Evolutionary conservation across 2,329 filamentous ascomycete genomes (phyloP), one percentile per base, ranked within the genome.

Genomic region (Aspergillus floridensis): DNA sequence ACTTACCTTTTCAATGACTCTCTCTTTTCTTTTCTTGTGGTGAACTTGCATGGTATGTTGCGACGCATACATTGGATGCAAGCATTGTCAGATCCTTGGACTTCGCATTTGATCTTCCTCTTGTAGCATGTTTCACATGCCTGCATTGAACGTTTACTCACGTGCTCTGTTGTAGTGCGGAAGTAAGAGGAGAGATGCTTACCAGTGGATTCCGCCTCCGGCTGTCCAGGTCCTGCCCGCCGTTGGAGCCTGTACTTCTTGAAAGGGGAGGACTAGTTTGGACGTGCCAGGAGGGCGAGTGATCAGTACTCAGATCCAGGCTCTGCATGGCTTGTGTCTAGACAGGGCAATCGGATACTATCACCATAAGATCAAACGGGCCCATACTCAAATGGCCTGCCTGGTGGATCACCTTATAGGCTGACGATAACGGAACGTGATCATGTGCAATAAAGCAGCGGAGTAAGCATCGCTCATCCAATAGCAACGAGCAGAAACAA

Each of bases 11-110:
- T 96, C 1, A 91, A 91, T 60, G 92, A 91, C 72, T 89, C 92
- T 62, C 91, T 84, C 82, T 96, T 96, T 85, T 96, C 96, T 80
- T 96, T 91, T 49, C 95, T 90, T 71, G 95, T 89, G 2, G 92
- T 96, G 74, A 96, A 96, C 68, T 95, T 86, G 77, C 93, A 97
- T 69, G 93, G 90, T 6, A 91, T 95, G 81, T 96, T 96, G 81
- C 96, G 96, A 75, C 96, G 96, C 73, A 88, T 88, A 76, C 93
- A 97, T 77, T 96, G 93, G 5, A 89, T 89, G 79, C 93, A 97
- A 21, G 63, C 52, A 7, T 58, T 35, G 55, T 88, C 85, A 24
- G 92, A 91, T 71, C 92, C 84, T 78, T 95, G 95, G 66, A 92
- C 90, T 73, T 96, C 92, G 77, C 93, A 97, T 80, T 96, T 96